These are phyloP conservation scores for Aspergillus spinulosporus DNA, from an alignment of 2,329 filamentous ascomycete genomes.

Conservation along the genomic window DNA sequence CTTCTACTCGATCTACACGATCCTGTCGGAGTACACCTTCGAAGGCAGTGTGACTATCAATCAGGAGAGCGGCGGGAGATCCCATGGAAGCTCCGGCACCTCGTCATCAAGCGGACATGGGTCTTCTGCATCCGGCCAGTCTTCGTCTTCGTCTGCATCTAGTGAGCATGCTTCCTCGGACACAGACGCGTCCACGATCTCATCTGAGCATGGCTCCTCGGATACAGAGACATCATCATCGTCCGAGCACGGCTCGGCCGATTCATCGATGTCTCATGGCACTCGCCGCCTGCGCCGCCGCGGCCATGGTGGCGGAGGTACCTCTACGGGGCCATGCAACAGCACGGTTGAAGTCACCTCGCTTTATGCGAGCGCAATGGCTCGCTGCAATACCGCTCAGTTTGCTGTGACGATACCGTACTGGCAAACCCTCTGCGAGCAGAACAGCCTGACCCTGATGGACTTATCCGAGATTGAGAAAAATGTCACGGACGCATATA, in stretches of 20 bases:
- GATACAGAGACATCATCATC: too few species aligned
- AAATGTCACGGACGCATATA: constrained; percentile 10
- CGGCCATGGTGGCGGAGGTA: neutral
- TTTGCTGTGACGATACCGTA: constrained; percentile 4
- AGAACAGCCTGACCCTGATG: constrained; percentile 1
- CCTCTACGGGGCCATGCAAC: neutral
- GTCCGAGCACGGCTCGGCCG: too few species aligned
- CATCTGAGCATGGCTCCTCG: too few species aligned
- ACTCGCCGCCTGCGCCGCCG: neutral
- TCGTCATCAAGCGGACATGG: too few species aligned
- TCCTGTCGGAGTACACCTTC: neutral
- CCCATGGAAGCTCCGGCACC: neutral
- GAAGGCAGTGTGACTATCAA: neutral
- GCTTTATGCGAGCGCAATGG: constrained; percentile 12
- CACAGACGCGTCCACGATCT: too few species aligned
- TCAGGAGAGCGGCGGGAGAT: neutral
- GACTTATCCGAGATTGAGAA: neutral
- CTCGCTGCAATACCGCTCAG: constrained; percentile 10
- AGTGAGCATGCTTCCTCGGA: too few species aligned
- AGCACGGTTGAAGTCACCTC: constrained; percentile 4
- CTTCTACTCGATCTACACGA: constrained; percentile 19
- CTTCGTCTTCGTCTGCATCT: too few species aligned
- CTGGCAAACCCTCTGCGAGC: constrained; percentile 9
- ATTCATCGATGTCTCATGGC: neutral
- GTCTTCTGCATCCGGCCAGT: too few species aligned